Conservation (phyloP, 345 rosid genomes). For the Eucalyptus shirleyi region DNA sequence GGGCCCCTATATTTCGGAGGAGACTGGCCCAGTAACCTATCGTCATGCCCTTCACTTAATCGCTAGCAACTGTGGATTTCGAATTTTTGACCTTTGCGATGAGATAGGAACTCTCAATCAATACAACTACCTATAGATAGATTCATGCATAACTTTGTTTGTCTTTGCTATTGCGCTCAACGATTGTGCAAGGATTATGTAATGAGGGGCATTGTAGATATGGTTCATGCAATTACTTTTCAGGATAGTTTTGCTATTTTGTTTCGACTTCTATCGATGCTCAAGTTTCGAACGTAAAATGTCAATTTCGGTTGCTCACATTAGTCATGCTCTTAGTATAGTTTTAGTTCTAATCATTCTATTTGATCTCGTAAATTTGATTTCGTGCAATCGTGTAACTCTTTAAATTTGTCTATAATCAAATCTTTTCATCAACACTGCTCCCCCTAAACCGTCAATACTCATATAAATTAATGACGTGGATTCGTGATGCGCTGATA, state of each 20-base stretch:
- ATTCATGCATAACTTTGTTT: background rate
- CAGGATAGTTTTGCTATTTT: background rate
- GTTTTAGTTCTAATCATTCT: background rate
- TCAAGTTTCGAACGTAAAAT: background rate
- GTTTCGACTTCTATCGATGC: background rate
- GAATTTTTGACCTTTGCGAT: accelerated
- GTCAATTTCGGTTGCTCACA: background rate
- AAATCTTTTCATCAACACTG: no score
- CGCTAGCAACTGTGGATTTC: accelerated
- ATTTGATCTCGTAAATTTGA: no score
- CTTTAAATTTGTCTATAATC: no score
- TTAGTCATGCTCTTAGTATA: background rate
- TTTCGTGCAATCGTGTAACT: background rate
- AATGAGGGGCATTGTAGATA: background rate
- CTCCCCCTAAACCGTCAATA: no score
- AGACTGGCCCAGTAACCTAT: no score
- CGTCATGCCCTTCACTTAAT: no score
- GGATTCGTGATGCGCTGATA: no score
- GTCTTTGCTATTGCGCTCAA: background rate
- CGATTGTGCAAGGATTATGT: background rate
- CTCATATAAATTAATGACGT: no score
- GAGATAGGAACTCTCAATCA: accelerated
- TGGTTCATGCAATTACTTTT: background rate
- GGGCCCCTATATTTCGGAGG: no score
- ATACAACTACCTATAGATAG: accelerated